These are phyloP conservation scores for Aphanomyces astaci DNA, from an alignment of 352 stramenopile species.

Conservation along the genomic window DNA sequence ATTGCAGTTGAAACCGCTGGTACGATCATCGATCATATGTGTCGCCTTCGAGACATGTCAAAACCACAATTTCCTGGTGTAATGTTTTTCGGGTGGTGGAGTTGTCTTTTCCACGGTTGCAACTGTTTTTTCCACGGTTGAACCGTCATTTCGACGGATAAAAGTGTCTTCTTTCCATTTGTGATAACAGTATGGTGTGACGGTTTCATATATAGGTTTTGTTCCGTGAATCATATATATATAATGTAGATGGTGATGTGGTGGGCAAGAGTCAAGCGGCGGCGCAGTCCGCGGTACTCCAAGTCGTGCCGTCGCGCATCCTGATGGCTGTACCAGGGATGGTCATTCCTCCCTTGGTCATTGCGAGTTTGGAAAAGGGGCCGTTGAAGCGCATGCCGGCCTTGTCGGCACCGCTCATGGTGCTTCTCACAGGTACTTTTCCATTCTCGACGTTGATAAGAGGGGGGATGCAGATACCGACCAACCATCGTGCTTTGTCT, in stretches of 20 bases:
- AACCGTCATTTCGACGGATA: neutral
- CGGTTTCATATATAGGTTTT: too few relatives aligned
- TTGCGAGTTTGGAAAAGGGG: slow-evolving; percentile 65
- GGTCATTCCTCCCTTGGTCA: slow-evolving; percentile 79
- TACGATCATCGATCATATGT: neutral
- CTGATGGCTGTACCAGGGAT: slow-evolving; percentile 82
- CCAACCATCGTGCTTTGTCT: neutral
- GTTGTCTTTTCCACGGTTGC: too few relatives aligned
- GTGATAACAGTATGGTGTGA: too few relatives aligned
- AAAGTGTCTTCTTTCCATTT: neutral
- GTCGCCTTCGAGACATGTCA: neutral
- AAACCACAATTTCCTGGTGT: too few relatives aligned
- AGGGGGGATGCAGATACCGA: neutral
- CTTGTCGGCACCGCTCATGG: slow-evolving; percentile 57
- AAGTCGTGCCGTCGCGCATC: slow-evolving; percentile 80
- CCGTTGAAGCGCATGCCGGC: slow-evolving; percentile 54
- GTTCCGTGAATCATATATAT: too few relatives aligned
- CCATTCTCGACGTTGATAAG: neutral
- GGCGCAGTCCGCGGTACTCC: slow-evolving; percentile 61
- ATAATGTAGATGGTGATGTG: slow-evolving; percentile 35
- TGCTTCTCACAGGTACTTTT: slow-evolving; percentile 48
- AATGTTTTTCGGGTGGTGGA: too few relatives aligned
- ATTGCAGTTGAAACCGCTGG: slow-evolving; percentile 64
- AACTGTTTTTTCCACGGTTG: too few relatives aligned
- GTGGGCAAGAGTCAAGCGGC: slow-evolving; percentile 62